Conservation (phyloP, 2,329 filamentous ascomycete species). For the Ciborinia camelliae region DNA sequence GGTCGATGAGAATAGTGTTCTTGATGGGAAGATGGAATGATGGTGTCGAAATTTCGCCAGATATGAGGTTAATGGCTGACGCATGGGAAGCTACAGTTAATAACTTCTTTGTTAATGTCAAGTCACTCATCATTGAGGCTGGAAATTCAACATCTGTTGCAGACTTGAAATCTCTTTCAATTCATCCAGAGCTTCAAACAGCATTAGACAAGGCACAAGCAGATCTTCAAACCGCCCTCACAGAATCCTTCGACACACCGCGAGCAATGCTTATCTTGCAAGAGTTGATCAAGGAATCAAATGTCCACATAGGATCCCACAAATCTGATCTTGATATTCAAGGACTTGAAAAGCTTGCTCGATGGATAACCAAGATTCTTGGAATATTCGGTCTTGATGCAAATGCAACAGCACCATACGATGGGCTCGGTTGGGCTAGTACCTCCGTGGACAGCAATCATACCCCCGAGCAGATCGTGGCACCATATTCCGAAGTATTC, state of each 20-base stretch:
- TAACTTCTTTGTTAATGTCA: slow-evolving; percentile 56
- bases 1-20: slow-evolving; percentile 81
- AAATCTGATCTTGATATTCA: slow-evolving; percentile 46
- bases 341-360: slow-evolving; percentile 57
- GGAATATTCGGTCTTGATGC: slow-evolving; percentile 80
- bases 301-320: slow-evolving; percentile 52
- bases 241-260: slow-evolving; percentile 86
- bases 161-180: slow-evolving; percentile 22
- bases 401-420: slow-evolving; percentile 52
- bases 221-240: slow-evolving; percentile 58
- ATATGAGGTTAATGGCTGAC: slow-evolving; percentile 70
- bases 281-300: slow-evolving; percentile 74
- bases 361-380: slow-evolving; percentile 80
- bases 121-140: slow-evolving; percentile 14
- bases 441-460: slow-evolving; percentile 35
- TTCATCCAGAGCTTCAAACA: slow-evolving; percentile 16
- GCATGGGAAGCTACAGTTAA: slow-evolving; percentile 60
- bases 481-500: slow-evolving; percentile 48
- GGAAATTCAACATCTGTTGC: slow-evolving; percentile 21
- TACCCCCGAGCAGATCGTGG: slow-evolving; percentile 44
- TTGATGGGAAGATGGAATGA: slow-evolving; percentile 87
- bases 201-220: slow-evolving; percentile 49
- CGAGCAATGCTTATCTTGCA: slow-evolving; percentile 74
- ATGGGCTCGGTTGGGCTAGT: slow-evolving; percentile 55
- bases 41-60: slow-evolving; percentile 83